Conservation (phyloP, 768 basidiomycete genomes). For the Filobasidium wieringae region DNA sequence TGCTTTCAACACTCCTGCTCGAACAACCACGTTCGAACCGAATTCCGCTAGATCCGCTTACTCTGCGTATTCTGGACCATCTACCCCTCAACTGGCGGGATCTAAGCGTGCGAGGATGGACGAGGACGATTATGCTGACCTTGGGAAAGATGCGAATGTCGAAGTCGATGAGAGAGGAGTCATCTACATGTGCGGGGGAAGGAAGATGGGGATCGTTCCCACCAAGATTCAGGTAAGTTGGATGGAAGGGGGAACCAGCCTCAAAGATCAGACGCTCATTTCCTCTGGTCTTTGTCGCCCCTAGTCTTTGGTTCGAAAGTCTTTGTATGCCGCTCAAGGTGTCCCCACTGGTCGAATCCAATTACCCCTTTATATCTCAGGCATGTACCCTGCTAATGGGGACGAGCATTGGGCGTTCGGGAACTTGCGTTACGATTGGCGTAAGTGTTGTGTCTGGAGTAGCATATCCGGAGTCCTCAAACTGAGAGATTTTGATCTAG, state of each 20-base stretch:
- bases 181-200: conserved; percentile 4
- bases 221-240: conserved; percentile 2
- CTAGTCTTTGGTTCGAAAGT: conserved; percentile 5
- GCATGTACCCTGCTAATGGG: conserved; percentile 2
- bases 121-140: background rate
- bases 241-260: background rate
- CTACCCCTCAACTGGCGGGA: background rate
- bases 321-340: background rate
- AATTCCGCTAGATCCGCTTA: background rate
- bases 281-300: background rate
- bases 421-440: conserved; percentile 4
- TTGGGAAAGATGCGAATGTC: background rate
- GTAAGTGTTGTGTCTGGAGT: too few relatives aligned
- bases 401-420: conserved; percentile 5
- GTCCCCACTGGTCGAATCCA: background rate
- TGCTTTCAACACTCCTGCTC: background rate
- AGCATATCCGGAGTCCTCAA: too few relatives aligned
- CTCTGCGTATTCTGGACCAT: too few relatives aligned
- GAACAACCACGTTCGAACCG: background rate
- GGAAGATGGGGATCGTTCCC: background rate
- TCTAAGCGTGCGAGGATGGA: background rate
- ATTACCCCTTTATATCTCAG: background rate
- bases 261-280: background rate
- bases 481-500: background rate
- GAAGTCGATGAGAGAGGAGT: conserved; percentile 6